phyloP scores from a whole-genome alignment of 148 eudicot genomes.

The Chenopodium suecicum region DNA sequence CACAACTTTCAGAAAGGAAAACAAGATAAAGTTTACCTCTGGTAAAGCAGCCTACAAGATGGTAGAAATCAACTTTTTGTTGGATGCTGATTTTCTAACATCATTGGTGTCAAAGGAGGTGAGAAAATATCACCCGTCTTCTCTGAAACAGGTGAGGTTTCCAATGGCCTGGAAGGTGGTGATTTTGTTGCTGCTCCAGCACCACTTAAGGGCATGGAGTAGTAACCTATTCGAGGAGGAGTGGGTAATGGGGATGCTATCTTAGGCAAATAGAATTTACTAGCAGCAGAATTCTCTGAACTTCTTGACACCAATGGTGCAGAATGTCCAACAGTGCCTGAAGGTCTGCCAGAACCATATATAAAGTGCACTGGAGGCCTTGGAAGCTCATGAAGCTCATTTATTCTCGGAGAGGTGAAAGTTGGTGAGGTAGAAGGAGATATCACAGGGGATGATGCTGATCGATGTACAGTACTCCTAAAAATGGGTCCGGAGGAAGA shows the following conservation, averaged over 20 bases:
- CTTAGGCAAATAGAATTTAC: constrained; percentile 14
- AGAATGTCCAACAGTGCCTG: constrained; percentile 50
- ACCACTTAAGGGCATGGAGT: constrained; percentile 21
- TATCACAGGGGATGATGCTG: constrained; percentile 45
- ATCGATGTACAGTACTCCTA: constrained; percentile 37
- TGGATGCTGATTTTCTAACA: constrained; percentile 30
- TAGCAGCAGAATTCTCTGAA: constrained; percentile 29
- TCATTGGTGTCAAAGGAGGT: constrained; percentile 55
- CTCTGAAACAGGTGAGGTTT: constrained; percentile 20
- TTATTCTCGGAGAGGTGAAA: constrained; percentile 63
- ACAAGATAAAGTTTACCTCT: constrained; percentile 22
- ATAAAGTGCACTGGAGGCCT: constrained; percentile 60
- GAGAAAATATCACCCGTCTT: constrained; percentile 33
- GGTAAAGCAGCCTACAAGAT: constrained; percentile 9
- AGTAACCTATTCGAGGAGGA: constrained; percentile 22
- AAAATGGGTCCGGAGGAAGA: constrained; percentile 59
- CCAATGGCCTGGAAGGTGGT: constrained; percentile 20
- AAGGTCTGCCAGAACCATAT: constrained; percentile 31
- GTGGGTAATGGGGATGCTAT: constrained; percentile 22
- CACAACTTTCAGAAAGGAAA: neutral
- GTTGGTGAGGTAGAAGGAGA: constrained; percentile 59
- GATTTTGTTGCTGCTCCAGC: constrained; percentile 22
- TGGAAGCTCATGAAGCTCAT: constrained; percentile 96
- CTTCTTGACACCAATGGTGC: constrained; percentile 61
- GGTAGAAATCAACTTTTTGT: constrained; percentile 17